phyloP scores from a whole-genome alignment of 306 rosid genomes.

The Rosa multiflora region DNA sequence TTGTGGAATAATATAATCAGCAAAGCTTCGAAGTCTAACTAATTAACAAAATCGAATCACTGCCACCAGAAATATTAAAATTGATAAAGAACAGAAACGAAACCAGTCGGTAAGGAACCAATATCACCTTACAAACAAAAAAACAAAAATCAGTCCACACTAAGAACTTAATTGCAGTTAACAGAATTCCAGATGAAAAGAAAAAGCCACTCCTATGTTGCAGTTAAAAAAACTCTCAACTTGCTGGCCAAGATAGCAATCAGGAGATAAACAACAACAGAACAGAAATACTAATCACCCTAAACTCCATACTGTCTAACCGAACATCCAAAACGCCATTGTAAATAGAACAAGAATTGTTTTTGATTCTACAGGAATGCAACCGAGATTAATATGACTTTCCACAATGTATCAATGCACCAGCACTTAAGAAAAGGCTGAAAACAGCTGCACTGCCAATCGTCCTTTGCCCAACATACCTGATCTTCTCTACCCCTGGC shows the following conservation, averaged over 20 bases:
- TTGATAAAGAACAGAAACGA: too few species aligned
- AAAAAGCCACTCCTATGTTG: not conserved
- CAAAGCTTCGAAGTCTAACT: not conserved
- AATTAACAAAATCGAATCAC: too few species aligned
- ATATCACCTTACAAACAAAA: not conserved
- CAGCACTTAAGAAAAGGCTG: conserved; percentile 90
- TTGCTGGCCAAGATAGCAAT: too few species aligned
- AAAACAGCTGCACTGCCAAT: conserved; percentile 80
- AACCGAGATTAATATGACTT: conserved; percentile 56
- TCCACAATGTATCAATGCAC: conserved; percentile 90
- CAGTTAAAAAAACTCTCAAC: not conserved
- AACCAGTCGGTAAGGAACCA: not conserved
- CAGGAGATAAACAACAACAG: not conserved
- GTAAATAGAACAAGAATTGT: conserved; percentile 17
- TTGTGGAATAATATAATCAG: not conserved
- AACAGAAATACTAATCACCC: not conserved
- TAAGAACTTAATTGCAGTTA: not conserved
- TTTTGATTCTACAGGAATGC: not conserved
- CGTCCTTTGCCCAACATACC: conserved; percentile 79
- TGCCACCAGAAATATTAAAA: not conserved
- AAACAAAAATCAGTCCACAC: not conserved
- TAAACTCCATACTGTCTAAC: not conserved
- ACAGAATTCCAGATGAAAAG: not conserved
- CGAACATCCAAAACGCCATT: not conserved
- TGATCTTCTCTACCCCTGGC: conserved; percentile 81